These are phyloP conservation scores for Vaccinium myrtillus DNA, from an alignment of 148 eudicot genomes.

Conservation along the genomic window DNA sequence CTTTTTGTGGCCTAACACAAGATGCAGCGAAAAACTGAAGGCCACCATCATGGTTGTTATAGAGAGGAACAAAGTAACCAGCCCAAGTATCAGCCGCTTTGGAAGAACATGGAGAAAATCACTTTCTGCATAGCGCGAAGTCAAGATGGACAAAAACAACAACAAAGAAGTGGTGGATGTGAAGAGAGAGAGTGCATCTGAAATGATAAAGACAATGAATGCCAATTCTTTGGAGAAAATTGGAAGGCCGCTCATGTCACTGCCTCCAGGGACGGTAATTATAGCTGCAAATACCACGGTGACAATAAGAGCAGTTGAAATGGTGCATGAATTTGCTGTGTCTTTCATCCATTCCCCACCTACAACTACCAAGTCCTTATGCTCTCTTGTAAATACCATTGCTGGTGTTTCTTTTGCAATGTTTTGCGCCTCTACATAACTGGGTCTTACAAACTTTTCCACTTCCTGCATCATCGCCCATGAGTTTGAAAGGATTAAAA, in stretches of 20 bases:
- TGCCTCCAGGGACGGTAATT: not conserved
- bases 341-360: slow-evolving; percentile 1
- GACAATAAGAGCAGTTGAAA: not conserved
- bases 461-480: not conserved
- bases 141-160: not conserved
- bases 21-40: not conserved
- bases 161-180: not conserved
- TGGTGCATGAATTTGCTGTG: slow-evolving; percentile 2
- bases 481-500: no score
- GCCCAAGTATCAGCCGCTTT: not conserved
- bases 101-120: not conserved
- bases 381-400: not conserved
- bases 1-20: not conserved
- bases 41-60: not conserved
- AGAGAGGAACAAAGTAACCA: not conserved
- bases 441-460: not conserved
- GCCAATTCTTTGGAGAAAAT: not conserved
- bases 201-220: not conserved
- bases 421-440: not conserved
- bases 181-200: not conserved
- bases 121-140: not conserved
- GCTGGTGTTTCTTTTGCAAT: not conserved
- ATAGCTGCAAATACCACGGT: not conserved
- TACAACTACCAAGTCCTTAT: not conserved
- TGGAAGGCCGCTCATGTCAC: not conserved